Conservation (phyloP, 192 early-diverging fungal species). For the Coemansia reversa region DNA sequence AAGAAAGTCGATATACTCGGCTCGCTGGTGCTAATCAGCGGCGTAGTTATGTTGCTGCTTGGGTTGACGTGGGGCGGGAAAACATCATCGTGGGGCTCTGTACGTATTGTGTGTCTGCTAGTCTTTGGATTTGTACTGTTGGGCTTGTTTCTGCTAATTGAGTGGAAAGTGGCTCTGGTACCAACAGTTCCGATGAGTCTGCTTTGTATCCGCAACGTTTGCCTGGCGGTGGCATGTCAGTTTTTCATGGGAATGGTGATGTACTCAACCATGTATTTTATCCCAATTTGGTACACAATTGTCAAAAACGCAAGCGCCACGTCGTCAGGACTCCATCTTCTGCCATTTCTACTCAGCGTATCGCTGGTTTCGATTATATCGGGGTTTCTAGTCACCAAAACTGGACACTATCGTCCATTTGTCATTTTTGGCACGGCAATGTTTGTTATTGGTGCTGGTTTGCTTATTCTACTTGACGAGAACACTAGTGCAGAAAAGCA, state of each 20-base stretch:
- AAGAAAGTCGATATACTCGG: constrained; percentile 64
- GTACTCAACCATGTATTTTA: constrained; percentile 60
- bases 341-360: constrained; percentile 62
- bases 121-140: constrained; percentile 51
- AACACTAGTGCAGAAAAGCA: constrained; percentile 52
- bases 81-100: constrained; percentile 60
- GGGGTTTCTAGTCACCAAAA: constrained; percentile 54
- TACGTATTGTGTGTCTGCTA: constrained; percentile 58
- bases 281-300: constrained; percentile 64
- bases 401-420: constrained; percentile 53
- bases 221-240: constrained; percentile 47
- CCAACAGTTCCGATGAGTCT: constrained; percentile 58
- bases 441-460: constrained; percentile 56
- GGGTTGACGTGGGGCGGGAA: constrained; percentile 65
- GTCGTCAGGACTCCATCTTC: constrained; percentile 59
- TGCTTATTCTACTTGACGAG: constrained; percentile 60
- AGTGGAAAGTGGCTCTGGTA: constrained; percentile 58
- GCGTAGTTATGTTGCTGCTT: constrained; percentile 58
- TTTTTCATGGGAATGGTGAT: constrained; percentile 62
- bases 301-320: constrained; percentile 59
- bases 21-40: constrained; percentile 51
- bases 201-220: constrained; percentile 60
- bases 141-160: constrained; percentile 54
- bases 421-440: constrained; percentile 58
- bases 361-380: constrained; percentile 58